phyloP scores from a whole-genome alignment of 108 stramenopile species.

The Fragilariopsis cylindrus region DNA sequence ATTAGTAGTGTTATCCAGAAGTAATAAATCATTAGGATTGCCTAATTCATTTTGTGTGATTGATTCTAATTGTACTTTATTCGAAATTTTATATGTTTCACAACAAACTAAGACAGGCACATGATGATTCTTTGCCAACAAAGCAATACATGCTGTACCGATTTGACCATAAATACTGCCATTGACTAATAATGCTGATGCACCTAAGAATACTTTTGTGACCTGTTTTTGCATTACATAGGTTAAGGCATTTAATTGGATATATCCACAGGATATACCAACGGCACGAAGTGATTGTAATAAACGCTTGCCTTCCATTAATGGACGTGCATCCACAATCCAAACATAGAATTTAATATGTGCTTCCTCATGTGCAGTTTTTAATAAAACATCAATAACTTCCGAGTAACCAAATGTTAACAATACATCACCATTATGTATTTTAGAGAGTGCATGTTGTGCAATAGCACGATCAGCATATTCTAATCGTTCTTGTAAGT shows the following conservation, averaged over 20 bases:
- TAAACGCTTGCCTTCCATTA: constrained; percentile 83
- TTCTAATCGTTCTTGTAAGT: constrained; percentile 86
- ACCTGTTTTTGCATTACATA: constrained; percentile 92
- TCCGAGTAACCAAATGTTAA: constrained; percentile 89
- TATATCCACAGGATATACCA: constrained; percentile 84
- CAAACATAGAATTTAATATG: constrained; percentile 67
- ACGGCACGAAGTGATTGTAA: constrained; percentile 61
- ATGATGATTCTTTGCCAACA: constrained; percentile 83
- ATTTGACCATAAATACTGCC: constrained; percentile 90
- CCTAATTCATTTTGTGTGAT: constrained; percentile 97
- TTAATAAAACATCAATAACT: constrained; percentile 59
- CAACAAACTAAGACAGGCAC: constrained; percentile 96
- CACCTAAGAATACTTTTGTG: constrained; percentile 97
- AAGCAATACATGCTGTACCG: constrained; percentile 94
- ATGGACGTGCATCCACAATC: constrained; percentile 89
- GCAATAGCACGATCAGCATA: constrained; percentile 91
- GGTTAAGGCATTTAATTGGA: constrained; percentile 84
- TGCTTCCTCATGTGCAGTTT: constrained; percentile 43
- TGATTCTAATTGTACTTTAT: constrained; percentile 94
- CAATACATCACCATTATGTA: constrained; percentile 80
- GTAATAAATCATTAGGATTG: constrained; percentile 77
- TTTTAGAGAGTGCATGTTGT: constrained; percentile 72
- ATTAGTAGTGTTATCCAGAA: constrained; percentile 23
- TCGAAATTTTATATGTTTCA: constrained; percentile 99
- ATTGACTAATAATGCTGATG: constrained; percentile 94